Base-by-base conservation (phyloP, 331 rosid species). In the Quercus tomentella region DNA sequence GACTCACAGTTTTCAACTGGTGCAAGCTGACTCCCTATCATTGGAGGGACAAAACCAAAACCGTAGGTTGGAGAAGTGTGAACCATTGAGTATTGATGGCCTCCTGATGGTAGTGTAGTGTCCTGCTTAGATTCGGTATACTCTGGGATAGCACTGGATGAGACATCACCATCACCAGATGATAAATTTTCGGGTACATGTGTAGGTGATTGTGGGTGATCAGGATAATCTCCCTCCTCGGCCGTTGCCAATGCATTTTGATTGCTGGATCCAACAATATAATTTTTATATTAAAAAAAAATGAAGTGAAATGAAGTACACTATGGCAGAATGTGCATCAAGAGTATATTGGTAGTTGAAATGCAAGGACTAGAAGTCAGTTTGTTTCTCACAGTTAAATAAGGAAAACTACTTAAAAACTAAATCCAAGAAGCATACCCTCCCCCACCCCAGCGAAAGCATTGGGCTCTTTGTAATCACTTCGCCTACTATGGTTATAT, bases 1-100 rank as follows among this genome's bases (percentile, higher is more conserved):
- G 97, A 73, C 79, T 92, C 97, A 4, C 93, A 87, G 82, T 86
- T 93, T 83, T 96, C 99, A 84, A 88, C 82, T 35, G 89, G 85
- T 60, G 92, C 70, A 82, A 90, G 89, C 85, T 91, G 97, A 83
- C 90, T 83, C 76, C 97, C 96, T 76, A 90, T 70, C 85, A 95
- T 81, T 41, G 97, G 94, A 31, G 97, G 91, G 66, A 89, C 89
- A 54, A 90, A 84, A 66, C 97, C 99, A 84, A 82, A 88, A 89
- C 82, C 79, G 84, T 91, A 90, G 85, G 88, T 86, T n/a, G 91
- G 86, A 79, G 96, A 82, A 72, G 89, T 79, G 76, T 83, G 91
- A 80, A 86, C 81, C 76, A 84, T 86, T 0, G 97, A 83, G 86
- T 93, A 81, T 63, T 88, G 94, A 76, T 90, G 90, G 77, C 93